Evolutionary conservation across 805 yeast species (phyloP).

Genomic region (Ogataea nitratoaversa): DNA sequence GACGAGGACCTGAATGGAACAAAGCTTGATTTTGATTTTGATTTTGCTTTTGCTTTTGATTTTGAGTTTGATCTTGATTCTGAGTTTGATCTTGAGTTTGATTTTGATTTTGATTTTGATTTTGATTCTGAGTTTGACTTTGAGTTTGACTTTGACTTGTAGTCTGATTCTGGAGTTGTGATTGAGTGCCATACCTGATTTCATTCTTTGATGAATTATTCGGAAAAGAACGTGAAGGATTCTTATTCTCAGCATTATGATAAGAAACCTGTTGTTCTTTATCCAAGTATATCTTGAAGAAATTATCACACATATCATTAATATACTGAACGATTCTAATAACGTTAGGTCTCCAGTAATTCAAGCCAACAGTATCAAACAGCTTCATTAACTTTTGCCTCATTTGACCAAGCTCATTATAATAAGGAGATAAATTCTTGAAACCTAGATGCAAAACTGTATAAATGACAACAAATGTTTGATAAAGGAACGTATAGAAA

Average conservation of each 20-base stretch:
- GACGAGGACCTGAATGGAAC: neutral
- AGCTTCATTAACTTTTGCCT: constrained; percentile 28
- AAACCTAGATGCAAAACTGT: constrained; percentile 43
- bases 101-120: too few relatives aligned
- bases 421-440: constrained; percentile 25
- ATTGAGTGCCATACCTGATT: neutral
- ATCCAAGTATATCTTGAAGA: constrained; percentile 21
- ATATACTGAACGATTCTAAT: constrained; percentile 29
- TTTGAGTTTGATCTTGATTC: too few relatives aligned
- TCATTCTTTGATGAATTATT: neutral
- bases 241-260: neutral
- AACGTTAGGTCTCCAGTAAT: constrained; percentile 29
- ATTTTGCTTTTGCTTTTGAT: neutral
- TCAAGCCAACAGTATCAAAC: constrained; percentile 24
- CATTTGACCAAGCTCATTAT: constrained; percentile 22
- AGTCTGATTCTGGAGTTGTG: neutral
- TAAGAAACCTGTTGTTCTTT: constrained; percentile 2
- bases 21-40: neutral
- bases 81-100: too few relatives aligned
- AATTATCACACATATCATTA: constrained; percentile 30
- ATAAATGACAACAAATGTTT: constrained; percentile 47
- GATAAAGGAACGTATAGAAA: constrained; percentile 45
- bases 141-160: neutral
- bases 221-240: neutral
- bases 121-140: too few relatives aligned